Evolutionary conservation across 345 rosid species (phyloP).

Genomic region (Euclidium syriacum): DNA sequence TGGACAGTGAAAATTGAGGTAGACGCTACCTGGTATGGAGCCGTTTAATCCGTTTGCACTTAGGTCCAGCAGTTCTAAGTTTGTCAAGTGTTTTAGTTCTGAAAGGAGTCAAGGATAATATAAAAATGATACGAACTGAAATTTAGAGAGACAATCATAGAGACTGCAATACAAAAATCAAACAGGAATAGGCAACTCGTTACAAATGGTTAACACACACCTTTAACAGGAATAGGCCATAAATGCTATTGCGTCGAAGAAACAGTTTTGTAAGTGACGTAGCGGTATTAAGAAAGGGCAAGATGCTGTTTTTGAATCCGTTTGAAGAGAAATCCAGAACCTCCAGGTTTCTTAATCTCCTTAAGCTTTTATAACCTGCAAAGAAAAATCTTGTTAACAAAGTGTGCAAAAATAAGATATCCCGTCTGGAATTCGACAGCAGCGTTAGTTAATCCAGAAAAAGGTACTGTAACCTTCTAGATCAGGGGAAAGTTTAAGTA

Average conservation of each 20-base stretch:
- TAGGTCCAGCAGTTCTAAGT: conserved; percentile 9
- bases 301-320: not conserved
- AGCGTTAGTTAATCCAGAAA: too few species aligned
- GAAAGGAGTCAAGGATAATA: not conserved
- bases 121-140: not conserved
- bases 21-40: not conserved
- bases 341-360: not conserved
- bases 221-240: not conserved
- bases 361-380: not conserved
- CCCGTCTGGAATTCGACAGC: too few species aligned
- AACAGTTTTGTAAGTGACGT: conserved; percentile 3
- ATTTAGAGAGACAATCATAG: not conserved
- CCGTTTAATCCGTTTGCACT: not conserved
- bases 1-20: too few species aligned
- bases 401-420: not conserved
- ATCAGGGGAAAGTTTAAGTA: too few species aligned
- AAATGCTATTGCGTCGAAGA: not conserved
- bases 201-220: not conserved
- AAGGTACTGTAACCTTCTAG: too few species aligned
- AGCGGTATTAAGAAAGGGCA: conserved; percentile 4
- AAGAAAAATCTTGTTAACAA: not conserved
- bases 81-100: conserved; percentile 1
- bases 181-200: not conserved
- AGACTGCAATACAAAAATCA: too few species aligned
- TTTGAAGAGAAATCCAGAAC: conserved; percentile 5